These are phyloP conservation scores for Soucietia sequanensis DNA, from an alignment of 805 yeast genomes.

Conservation along the genomic window DNA sequence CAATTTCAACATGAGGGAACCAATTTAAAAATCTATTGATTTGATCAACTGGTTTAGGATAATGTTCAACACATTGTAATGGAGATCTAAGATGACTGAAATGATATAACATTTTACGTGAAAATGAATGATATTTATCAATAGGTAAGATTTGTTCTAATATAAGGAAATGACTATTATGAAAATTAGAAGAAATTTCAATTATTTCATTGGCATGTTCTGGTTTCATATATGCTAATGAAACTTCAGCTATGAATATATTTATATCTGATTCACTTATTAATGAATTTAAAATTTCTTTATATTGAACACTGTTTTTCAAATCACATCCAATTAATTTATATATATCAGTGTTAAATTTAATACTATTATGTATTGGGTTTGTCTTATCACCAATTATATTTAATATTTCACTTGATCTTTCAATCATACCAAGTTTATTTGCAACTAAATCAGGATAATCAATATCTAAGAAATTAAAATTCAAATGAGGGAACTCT, in stretches of 20 bases:
- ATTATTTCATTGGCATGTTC: constrained; percentile 64
- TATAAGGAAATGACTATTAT: constrained; percentile 58
- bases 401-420: constrained; percentile 44
- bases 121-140: constrained; percentile 63
- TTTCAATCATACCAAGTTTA: constrained; percentile 52
- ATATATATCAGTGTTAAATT: constrained; percentile 42
- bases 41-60: constrained; percentile 54
- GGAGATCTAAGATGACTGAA: constrained; percentile 67
- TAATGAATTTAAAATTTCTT: constrained; percentile 22
- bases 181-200: constrained; percentile 41
- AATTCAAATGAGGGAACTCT: constrained; percentile 1
- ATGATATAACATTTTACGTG: constrained; percentile 71
- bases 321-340: constrained; percentile 67
- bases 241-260: constrained; percentile 78
- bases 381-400: constrained; percentile 38
- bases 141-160: constrained; percentile 73
- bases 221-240: constrained; percentile 76
- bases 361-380: constrained; percentile 20
- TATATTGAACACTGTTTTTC: constrained; percentile 43
- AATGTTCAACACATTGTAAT: constrained; percentile 57
- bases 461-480: constrained; percentile 67
- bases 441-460: constrained; percentile 64
- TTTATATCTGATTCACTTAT: constrained; percentile 33
- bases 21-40: constrained; percentile 48
- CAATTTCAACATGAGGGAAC: constrained; percentile 48